Evolutionary conservation across 371 early-diverging fungal genomes (phyloP), one percentile per base, ranked within the genome.

Genomic region (Nematocida sp.): DNA sequence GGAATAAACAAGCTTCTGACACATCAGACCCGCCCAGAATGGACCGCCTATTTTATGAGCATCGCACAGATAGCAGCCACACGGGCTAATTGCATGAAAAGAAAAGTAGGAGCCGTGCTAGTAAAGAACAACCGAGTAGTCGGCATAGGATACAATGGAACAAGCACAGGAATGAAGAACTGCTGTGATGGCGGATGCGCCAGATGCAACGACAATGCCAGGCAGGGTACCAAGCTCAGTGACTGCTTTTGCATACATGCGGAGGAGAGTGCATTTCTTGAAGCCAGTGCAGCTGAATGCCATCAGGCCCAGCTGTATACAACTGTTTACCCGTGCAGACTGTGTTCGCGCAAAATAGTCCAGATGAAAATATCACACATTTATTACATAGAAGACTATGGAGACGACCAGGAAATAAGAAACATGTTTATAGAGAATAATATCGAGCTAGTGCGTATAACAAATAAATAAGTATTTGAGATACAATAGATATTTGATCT

Each of bases 81-180:
- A 45, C 81, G 92, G 57, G 88, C 90, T 19, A 91, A 91, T 67
- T 92, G 93, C 83, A 94, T 95, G 95, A 96, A 95, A 77, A 88
- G 95, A 32, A 87, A 91, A 27, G 95, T 96, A 7, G 97, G 97
- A 0, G 92, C 92, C 78, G 89, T 96, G 19, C 79, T 96, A 9
- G 91, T 93, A 13, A 90, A 88, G 57, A 88, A 93, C 63, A 85
- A 85, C 23, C 85, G 91, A 29, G 89, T 96, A 9, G 86, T 95
- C 43, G 89, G 92, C 0, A 94, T 94, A 5, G 97, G 97, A 2
- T 95, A 96, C 82, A 96, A 96, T 75, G 97, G 97, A 0, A 95
- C 95, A 9, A 94, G 96, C 5, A 84, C 88, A 40, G 89, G 90
- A 2, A 78, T 94, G 27, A 78, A 81, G 35, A 96, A 96, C 78